Conservation (phyloP, 1,284 basidiomycete genomes). For the Leccinum subrobustum region DNA sequence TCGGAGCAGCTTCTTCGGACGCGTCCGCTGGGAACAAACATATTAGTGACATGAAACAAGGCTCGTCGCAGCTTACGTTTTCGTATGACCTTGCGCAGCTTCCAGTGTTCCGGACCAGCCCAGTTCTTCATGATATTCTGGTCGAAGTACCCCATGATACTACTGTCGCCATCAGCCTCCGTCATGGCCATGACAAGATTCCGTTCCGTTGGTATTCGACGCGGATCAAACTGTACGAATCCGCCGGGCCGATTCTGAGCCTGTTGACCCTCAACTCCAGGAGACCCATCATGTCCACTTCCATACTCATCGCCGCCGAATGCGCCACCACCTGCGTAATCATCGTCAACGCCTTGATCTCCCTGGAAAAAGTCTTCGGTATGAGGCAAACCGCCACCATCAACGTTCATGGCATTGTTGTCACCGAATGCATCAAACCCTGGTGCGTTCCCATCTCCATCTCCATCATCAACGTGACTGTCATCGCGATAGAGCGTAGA, state of each 20-base stretch:
- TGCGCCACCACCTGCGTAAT: constrained; percentile 44
- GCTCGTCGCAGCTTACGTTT: constrained; percentile 52
- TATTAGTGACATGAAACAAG: constrained; percentile 4
- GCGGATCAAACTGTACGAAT: constrained; percentile 79
- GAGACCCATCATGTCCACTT: constrained; percentile 41
- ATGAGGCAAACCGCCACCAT: constrained; percentile 44
- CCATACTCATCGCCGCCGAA: constrained; percentile 47
- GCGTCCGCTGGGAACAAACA: constrained; percentile 44
- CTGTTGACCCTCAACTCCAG: constrained; percentile 40
- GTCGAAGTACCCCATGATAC: constrained; percentile 95
- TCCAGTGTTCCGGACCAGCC: constrained; percentile 99
- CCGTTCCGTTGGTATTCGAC: constrained; percentile 64
- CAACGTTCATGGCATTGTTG: constrained; percentile 44
- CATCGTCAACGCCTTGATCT: constrained; percentile 65
- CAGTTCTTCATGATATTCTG: constrained; percentile 89
- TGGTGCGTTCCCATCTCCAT: constrained; percentile 46
- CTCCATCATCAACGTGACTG: constrained; percentile 43
- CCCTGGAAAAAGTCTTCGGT: constrained; percentile 80
- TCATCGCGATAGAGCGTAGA: constrained; percentile 55
- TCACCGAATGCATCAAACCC: constrained; percentile 29
- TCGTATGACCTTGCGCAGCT: constrained; percentile 74
- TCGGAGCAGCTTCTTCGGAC: constrained; percentile 46
- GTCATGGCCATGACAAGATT: constrained; percentile 87
- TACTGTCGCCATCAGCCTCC: constrained; percentile 57
- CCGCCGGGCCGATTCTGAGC: constrained; percentile 43